A percentile compares a stretch with the other conserved stretches of the same genome.
phyloP scores from a whole-genome alignment of 139 green algal species.

The Volvox africanus region DNA sequence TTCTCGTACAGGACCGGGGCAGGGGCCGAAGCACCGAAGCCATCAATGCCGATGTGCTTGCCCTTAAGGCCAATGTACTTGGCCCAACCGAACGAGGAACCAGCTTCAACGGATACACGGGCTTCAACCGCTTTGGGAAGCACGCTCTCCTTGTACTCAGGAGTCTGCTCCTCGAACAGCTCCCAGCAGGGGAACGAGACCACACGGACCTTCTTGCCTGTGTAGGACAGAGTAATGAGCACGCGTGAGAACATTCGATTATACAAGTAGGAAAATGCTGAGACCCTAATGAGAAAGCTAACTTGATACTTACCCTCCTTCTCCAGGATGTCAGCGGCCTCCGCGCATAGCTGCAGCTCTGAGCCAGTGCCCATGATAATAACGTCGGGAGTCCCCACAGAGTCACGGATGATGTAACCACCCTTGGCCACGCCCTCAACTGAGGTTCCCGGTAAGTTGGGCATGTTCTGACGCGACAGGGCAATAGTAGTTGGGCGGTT shows the following conservation, averaged over 20 bases:
- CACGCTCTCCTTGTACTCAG: slow-evolving; percentile 83
- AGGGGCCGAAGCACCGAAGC: slow-evolving; percentile 95
- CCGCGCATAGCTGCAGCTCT: slow-evolving; percentile 91
- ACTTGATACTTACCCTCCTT: slow-evolving; percentile 70
- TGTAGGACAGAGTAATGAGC: neutral
- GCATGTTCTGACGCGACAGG: slow-evolving; percentile 97
- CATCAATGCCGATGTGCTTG: slow-evolving; percentile 90
- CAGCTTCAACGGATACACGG: slow-evolving; percentile 95
- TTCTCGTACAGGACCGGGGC: slow-evolving; percentile 94
- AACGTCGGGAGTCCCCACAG: slow-evolving; percentile 82
- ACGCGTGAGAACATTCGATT: neutral
- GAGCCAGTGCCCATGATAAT: slow-evolving; percentile 97
- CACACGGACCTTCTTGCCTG: slow-evolving; percentile 72
- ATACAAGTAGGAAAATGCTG: neutral
- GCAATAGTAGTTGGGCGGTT: slow-evolving; percentile 91
- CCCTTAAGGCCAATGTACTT: slow-evolving; percentile 88
- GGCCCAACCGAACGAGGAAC: slow-evolving; percentile 91
- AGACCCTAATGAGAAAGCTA: neutral
- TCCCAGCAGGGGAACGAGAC: slow-evolving; percentile 98
- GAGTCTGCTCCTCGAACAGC: slow-evolving; percentile 95
- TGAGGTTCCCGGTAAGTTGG: slow-evolving; percentile 89
- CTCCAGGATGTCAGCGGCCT: slow-evolving; percentile 83
- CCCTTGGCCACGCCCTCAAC: slow-evolving; percentile 89
- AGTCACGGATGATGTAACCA: slow-evolving; percentile 90
- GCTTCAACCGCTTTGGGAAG: slow-evolving; percentile 79